These are phyloP conservation scores for Cladosporium oxysporum DNA, from an alignment of 2,329 filamentous ascomycete species.

Conservation along the genomic window DNA sequence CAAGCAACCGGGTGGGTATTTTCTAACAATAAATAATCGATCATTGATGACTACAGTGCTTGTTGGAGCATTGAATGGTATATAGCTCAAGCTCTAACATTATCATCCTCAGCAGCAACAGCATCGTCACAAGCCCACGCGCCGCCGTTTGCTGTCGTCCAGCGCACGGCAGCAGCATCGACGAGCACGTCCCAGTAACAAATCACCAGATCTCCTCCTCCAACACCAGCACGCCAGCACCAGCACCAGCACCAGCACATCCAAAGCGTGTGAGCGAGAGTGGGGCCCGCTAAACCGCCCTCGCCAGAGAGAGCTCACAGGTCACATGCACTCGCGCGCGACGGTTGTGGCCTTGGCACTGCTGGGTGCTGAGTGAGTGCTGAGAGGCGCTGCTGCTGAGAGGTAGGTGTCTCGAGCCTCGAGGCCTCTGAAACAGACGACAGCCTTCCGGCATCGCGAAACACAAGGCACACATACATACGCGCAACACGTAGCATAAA, in stretches of 20 bases:
- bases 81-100: not conserved
- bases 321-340: slow-evolving; percentile 16
- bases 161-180: not conserved
- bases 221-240: not conserved
- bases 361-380: not conserved
- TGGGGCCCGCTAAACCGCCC: slow-evolving; percentile 18
- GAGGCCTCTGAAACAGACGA: slow-evolving; percentile 16
- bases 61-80: not conserved
- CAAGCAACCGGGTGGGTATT: not conserved
- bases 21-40: not conserved
- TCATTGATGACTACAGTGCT: not conserved
- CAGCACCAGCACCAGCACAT: not conserved
- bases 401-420: not conserved
- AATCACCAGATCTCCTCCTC: slow-evolving; percentile 9
- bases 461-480: not conserved
- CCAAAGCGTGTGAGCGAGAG: slow-evolving; percentile 12
- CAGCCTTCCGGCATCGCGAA: slow-evolving; percentile 12
- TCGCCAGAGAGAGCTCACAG: slow-evolving; percentile 17
- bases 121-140: not conserved
- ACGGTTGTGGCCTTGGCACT: slow-evolving; percentile 18
- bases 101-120: too few species aligned
- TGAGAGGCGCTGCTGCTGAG: not conserved
- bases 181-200: not conserved
- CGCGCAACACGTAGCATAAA: not conserved
- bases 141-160: slow-evolving; percentile 10